phyloP scores from a whole-genome alignment of 2,329 filamentous ascomycete genomes.

The Davidsoniella australis region DNA sequence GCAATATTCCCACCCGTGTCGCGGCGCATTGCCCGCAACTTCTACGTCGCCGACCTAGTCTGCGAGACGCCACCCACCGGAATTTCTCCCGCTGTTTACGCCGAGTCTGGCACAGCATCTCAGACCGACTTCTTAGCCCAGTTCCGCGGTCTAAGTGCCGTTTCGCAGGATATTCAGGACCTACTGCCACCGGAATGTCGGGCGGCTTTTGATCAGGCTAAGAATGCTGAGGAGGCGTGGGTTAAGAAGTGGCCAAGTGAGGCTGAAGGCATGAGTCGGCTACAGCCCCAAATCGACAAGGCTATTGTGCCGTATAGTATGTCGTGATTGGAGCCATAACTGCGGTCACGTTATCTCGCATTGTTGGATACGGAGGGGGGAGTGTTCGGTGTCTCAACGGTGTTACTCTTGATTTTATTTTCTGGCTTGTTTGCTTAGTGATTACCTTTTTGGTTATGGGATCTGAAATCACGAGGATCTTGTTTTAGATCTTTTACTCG shows the following conservation, averaged over 20 bases:
- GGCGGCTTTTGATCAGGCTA: slow-evolving; percentile 51
- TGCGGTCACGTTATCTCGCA: neutral
- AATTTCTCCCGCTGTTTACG: slow-evolving; percentile 27
- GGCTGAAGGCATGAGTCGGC: slow-evolving; percentile 21
- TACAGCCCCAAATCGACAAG: slow-evolving; percentile 43
- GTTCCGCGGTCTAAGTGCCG: slow-evolving; percentile 44
- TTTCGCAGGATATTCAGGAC: slow-evolving; percentile 47
- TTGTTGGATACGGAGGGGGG: slow-evolving; percentile 5
- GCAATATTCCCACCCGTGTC: slow-evolving; percentile 31
- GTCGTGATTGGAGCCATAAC: slow-evolving; percentile 15
- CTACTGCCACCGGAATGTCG: slow-evolving; percentile 55
- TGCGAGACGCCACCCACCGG: slow-evolving; percentile 34
- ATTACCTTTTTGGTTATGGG: slow-evolving; percentile 1
- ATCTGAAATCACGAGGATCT: neutral
- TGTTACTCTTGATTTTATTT: slow-evolving; percentile 10
- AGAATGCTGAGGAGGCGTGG: slow-evolving; percentile 51
- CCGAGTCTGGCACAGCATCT: slow-evolving; percentile 20
- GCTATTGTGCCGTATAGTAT: slow-evolving; percentile 43
- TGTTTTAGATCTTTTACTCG: too few relatives aligned
- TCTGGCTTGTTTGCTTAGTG: neutral
- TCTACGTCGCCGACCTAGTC: slow-evolving; percentile 36
- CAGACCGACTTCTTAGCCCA: slow-evolving; percentile 30
- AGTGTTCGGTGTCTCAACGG: slow-evolving; percentile 9
- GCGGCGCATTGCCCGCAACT: slow-evolving; percentile 35
- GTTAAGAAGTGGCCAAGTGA: slow-evolving; percentile 49